Conservation (phyloP, 345 rosid species). For the Hevea brasiliensis region DNA sequence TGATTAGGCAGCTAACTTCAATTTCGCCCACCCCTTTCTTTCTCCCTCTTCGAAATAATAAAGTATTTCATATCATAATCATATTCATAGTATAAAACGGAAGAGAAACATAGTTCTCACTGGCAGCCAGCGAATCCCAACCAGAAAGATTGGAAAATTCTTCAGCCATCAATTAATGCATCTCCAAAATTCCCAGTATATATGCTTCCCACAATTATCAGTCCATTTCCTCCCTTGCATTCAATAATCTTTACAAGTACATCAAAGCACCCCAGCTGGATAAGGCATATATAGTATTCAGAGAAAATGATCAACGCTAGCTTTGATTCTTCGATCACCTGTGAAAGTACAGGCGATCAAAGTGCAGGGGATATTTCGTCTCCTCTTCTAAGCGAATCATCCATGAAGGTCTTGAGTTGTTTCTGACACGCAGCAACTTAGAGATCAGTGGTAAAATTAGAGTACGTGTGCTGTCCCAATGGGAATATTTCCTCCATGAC, state of each 20-base stretch:
- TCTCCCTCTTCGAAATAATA: too few relatives aligned
- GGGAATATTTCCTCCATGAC: too few relatives aligned
- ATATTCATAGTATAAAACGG: too few relatives aligned
- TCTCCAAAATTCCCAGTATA: neutral
- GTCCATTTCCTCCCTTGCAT: neutral
- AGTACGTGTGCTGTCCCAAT: too few relatives aligned
- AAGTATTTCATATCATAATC: too few relatives aligned
- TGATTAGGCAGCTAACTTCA: too few relatives aligned
- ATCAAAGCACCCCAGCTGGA: neutral
- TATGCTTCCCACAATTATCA: neutral
- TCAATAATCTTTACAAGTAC: neutral
- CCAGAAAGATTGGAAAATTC: too few relatives aligned
- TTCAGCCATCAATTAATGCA: neutral
- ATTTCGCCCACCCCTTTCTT: too few relatives aligned
- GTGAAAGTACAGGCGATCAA: neutral
- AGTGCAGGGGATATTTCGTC: neutral
- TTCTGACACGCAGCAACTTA: neutral
- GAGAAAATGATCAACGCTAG: neutral
- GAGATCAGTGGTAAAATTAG: neutral
- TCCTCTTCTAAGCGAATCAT: neutral
- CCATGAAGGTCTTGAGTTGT: neutral
- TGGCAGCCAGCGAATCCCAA: too few relatives aligned
- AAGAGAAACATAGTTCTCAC: too few relatives aligned
- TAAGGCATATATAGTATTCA: neutral
- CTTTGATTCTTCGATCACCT: neutral